phyloP scores from a whole-genome alignment of 495 filamentous ascomycete species.

The Penicillium canescens region DNA sequence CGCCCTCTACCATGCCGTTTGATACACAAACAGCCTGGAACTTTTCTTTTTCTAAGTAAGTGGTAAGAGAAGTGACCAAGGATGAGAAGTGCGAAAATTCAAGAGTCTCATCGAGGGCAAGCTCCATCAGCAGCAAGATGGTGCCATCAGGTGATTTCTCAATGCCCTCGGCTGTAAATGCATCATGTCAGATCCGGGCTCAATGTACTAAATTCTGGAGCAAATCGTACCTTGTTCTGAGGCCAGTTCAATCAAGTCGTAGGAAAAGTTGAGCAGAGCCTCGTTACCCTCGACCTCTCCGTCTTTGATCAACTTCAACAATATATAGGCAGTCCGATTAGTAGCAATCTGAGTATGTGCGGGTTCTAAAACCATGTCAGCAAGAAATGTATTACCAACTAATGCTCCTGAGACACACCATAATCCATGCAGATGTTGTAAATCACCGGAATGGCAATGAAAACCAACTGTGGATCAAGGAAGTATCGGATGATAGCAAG shows the following conservation, averaged over 20 bases:
- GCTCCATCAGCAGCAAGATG: constrained; percentile 36
- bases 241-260: constrained; percentile 41
- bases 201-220: background rate
- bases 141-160: constrained; percentile 42
- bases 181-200: constrained; percentile 5
- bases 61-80: constrained; percentile 32
- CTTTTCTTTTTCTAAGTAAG: constrained; percentile 38
- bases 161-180: constrained; percentile 32
- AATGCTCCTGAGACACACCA: constrained; percentile 42
- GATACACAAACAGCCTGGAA: constrained; percentile 44
- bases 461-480: constrained; percentile 47
- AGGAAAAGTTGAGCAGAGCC: constrained; percentile 38
- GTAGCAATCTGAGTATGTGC: constrained; percentile 63
- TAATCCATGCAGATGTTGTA: constrained; percentile 76
- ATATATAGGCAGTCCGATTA: constrained; percentile 49
- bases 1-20: constrained; percentile 29
- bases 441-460: constrained; percentile 65
- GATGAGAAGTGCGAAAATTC: constrained; percentile 32
- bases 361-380: constrained; percentile 39
- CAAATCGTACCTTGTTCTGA: constrained; percentile 40
- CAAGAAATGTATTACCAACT: background rate
- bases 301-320: constrained; percentile 39
- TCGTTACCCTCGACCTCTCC: constrained; percentile 29
- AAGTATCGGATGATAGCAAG: constrained; percentile 55
- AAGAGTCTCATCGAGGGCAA: constrained; percentile 26